phyloP scores from a whole-genome alignment of 768 basidiomycete genomes.

The Russula vinacea region DNA sequence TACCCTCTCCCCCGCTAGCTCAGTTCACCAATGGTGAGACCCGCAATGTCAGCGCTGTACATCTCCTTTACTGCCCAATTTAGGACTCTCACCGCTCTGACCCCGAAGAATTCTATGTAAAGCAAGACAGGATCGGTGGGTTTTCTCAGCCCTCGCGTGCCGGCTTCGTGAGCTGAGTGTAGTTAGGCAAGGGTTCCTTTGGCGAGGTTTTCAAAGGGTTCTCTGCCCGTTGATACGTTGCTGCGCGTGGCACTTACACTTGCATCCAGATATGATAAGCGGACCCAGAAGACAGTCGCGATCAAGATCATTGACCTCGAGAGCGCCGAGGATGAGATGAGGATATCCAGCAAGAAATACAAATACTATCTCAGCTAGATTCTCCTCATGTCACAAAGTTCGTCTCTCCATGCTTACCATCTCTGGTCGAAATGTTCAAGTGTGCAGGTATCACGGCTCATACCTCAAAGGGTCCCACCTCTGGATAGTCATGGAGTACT shows the following conservation, averaged over 20 bases:
- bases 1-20: conserved; percentile 26
- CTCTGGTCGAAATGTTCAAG: conserved; percentile 24
- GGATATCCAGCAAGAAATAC: conserved; percentile 98
- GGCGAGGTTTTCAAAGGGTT: conserved; percentile 99
- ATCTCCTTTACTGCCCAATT: conserved; percentile 26
- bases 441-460: conserved; percentile 84
- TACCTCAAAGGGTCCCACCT: conserved; percentile 93
- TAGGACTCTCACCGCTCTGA: conserved; percentile 75
- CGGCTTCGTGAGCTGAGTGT: conserved; percentile 15
- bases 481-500: conserved; percentile 99
- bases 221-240: conserved; percentile 30
- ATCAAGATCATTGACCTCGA: conserved; percentile 99
- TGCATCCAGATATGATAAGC: conserved; percentile 76
- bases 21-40: conserved; percentile 32
- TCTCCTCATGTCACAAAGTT: conserved; percentile 95
- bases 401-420: conserved; percentile 38
- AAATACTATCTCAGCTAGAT: conserved; percentile 94
- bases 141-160: conserved; percentile 27
- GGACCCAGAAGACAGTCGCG: conserved; percentile 94
- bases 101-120: conserved; percentile 96
- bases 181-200: conserved; percentile 92
- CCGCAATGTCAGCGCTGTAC: conserved; percentile 5
- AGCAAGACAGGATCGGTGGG: conserved; percentile 94
- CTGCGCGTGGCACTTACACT: conserved; percentile 16
- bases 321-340: conserved; percentile 98